Conservation (phyloP, 495 filamentous ascomycete species). For the Penicillium crystallinum region DNA sequence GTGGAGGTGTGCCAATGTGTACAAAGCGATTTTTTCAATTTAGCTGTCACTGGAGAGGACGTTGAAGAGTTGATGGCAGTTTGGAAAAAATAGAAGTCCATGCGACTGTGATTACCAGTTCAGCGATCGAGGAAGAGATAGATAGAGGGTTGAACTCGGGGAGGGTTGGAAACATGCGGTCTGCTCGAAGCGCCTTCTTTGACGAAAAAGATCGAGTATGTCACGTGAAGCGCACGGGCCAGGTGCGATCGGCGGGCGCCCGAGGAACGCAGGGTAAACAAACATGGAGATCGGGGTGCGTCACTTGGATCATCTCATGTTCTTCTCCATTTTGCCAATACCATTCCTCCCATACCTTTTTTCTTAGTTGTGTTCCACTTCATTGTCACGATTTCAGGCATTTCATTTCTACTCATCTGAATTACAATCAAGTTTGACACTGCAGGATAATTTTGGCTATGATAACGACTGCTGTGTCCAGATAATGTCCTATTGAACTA, state of each 20-base stretch:
- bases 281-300: constrained; percentile 27
- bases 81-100: background rate
- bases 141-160: background rate
- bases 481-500: constrained; percentile 34
- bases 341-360: background rate
- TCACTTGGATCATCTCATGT: constrained; percentile 11
- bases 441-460: constrained; percentile 11
- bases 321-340: constrained; percentile 6
- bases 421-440: background rate
- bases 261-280: constrained; percentile 41
- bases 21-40: background rate
- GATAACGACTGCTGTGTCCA: constrained; percentile 8
- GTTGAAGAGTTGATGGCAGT: background rate
- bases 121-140: background rate
- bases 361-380: background rate
- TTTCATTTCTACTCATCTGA: background rate
- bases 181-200: constrained; percentile 14
- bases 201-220: constrained; percentile 13
- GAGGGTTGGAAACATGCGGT: background rate
- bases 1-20: background rate
- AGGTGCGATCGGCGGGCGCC: constrained; percentile 32
- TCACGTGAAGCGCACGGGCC: constrained; percentile 31
- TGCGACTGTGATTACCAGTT: background rate
- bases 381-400: constrained; percentile 2
- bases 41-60: background rate